Percentiles rank a stretch among this genome's conserved stretches.
These are phyloP conservation scores for Mycogone perniciosa DNA, from an alignment of 2,329 filamentous ascomycete species.

Conservation along the genomic window DNA sequence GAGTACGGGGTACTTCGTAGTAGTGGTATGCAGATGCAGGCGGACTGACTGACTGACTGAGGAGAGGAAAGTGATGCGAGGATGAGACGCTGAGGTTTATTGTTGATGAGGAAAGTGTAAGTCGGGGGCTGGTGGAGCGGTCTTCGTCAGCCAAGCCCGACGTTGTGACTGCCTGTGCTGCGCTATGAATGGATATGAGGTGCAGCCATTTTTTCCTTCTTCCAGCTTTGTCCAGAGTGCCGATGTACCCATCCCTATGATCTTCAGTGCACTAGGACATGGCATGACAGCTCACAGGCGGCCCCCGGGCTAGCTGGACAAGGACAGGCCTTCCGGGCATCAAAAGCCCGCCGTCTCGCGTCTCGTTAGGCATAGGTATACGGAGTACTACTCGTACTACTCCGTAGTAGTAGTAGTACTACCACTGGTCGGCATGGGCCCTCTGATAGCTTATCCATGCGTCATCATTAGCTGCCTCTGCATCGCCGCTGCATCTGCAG, in stretches of 20 bases:
- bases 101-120: slow-evolving; percentile 12
- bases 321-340: slow-evolving; percentile 1
- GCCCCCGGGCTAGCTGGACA: neutral
- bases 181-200: slow-evolving; percentile 13
- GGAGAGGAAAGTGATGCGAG: slow-evolving; percentile 1
- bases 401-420: too few species aligned
- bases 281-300: slow-evolving; percentile 10
- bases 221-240: too few species aligned
- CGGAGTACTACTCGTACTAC: too few species aligned
- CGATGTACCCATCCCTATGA: neutral
- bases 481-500: neutral
- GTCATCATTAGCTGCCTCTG: slow-evolving; percentile 8
- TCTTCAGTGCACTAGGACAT: slow-evolving; percentile 1
- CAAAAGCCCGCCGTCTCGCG: too few species aligned
- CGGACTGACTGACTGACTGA: neutral
- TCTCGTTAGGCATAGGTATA: too few species aligned
- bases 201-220: neutral
- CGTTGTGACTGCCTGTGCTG: neutral
- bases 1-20: neutral
- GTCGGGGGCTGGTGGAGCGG: slow-evolving; percentile 10
- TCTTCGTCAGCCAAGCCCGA: neutral
- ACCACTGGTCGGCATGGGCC: too few species aligned
- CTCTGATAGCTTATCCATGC: slow-evolving; percentile 9
- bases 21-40: slow-evolving; percentile 4
- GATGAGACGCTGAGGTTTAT: slow-evolving; percentile 6